Percentiles rank a stretch among this genome's conserved stretches.
These are phyloP conservation scores for Anacardium occidentale DNA, from an alignment of 345 rosid species.

Conservation along the genomic window DNA sequence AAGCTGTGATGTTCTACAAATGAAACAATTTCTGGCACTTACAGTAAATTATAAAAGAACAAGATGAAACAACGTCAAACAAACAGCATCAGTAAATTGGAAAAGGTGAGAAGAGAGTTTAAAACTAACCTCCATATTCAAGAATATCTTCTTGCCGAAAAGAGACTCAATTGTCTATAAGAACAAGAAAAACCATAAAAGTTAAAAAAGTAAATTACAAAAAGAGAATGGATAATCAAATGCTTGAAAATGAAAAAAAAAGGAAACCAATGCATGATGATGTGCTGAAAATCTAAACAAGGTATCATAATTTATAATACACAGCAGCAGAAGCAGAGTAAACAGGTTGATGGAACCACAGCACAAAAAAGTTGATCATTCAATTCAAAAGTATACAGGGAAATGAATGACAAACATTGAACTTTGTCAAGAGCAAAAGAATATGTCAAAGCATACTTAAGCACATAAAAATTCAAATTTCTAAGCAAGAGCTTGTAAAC, in stretches of 20 bases:
- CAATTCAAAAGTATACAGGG: background rate
- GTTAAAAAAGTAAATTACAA: background rate
- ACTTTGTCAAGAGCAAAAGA: background rate
- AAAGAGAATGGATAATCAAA: background rate
- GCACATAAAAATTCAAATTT: background rate
- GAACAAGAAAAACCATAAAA: conserved; percentile 13
- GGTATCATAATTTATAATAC: background rate
- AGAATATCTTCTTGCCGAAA: conserved; percentile 59
- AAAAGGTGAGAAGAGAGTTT: background rate
- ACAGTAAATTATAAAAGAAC: background rate
- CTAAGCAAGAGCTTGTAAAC: conserved; percentile 32
- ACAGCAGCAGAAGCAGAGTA: conserved; percentile 1
- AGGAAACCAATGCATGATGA: background rate
- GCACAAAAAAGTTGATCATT: background rate
- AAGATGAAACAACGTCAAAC: background rate
- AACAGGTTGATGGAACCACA: background rate
- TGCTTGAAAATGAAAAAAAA: background rate
- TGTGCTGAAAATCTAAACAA: background rate
- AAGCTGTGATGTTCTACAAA: background rate
- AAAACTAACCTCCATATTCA: conserved; percentile 75
- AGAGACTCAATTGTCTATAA: conserved; percentile 79
- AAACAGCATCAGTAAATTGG: background rate
- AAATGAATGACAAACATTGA: background rate
- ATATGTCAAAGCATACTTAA: background rate
- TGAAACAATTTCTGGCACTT: background rate